A percentile compares a stretch with the other conserved stretches of the same genome.
phyloP scores from a whole-genome alignment of 1,139 yeast species.

The Magnusiomyces suaveolens region DNA sequence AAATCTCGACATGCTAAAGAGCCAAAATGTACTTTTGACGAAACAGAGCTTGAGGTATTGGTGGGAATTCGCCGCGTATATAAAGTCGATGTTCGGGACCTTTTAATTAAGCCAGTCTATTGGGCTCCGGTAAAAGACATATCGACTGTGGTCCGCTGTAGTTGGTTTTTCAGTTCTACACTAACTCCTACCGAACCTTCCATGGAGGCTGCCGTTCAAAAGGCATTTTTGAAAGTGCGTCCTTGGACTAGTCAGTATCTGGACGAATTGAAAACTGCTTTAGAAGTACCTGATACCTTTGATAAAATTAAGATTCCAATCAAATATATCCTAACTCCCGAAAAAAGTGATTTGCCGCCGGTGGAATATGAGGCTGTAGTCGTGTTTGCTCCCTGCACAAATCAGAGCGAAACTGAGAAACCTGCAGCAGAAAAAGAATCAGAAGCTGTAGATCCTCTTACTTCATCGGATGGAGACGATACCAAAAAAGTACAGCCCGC shows the following conservation, averaged over 20 bases:
- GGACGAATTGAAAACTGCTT: conserved; percentile 27
- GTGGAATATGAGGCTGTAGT: conserved; percentile 20
- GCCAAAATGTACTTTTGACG: background rate
- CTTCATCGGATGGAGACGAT: background rate
- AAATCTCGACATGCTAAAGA: background rate
- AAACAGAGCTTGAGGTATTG: conserved; percentile 19
- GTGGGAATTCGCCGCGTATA: conserved; percentile 34
- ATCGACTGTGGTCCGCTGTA: conserved; percentile 26
- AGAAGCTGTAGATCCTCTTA: background rate
- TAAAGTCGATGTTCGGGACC: conserved; percentile 23
- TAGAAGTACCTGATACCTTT: conserved; percentile 28
- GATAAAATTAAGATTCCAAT: conserved; percentile 24
- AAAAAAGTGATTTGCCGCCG: background rate
- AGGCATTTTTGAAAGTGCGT: conserved; percentile 24
- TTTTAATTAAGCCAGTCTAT: conserved; percentile 30
- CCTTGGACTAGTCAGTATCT: conserved; percentile 32
- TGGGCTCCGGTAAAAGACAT: conserved; percentile 29
- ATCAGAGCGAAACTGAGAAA: background rate
- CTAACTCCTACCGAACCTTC: conserved; percentile 31
- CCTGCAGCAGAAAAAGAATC: background rate
- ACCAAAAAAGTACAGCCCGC: conserved; percentile 1
- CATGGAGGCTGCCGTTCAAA: conserved; percentile 26
- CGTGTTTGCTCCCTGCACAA: conserved; percentile 26
- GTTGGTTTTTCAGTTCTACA: conserved; percentile 32
- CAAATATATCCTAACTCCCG: conserved; percentile 16